Base-by-base conservation (phyloP, 164 flowering plant species). In the Santalum album region DNA sequence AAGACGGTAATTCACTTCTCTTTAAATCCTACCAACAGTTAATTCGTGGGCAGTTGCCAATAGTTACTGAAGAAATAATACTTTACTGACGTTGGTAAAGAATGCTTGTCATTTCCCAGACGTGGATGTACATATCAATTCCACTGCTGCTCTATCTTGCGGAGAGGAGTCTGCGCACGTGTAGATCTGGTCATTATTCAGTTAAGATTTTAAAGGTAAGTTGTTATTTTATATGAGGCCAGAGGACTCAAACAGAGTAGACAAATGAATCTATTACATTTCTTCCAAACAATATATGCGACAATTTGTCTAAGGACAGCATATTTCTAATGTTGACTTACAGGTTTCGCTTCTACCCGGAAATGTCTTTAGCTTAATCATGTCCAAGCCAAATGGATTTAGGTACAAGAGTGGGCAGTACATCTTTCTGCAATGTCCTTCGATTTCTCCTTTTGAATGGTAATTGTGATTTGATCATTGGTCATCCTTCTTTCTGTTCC, bases 361-460 rank as follows among this genome's bases (percentile, higher is more conserved):
- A 55, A 76, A 68, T 47, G 99, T 89, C n/a, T 73, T 92, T 58
- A 80, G 82, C 79, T 60, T 92, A 56, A 55, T 76, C 51, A 78
- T 87, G 90, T 76, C 91, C 25, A 88, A 83, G 72, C 99, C 96
- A 25, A 69, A 67, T 19, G 88, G 96, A 51, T 85, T 92, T 58
- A 86, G 73, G 65, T 89, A 89, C 63, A 89, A 66, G 63, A 92
- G 99, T 54, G 99, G 99, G 43, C 99, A 92, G 54, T 92, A 92
- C 62, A 72, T 92, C 46, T 92, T 83, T 61, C 72, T 92, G 16
- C 81, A 83, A 26, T 92, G 99, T 65, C 90, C 90, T 34, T n/a
- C 59, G 36, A 86, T 92, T 64, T 92, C 98, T 47, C 71, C 83
- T 27, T 84, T 88, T 70, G 96, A 88, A 73, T 88, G 98, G 98